These are phyloP conservation scores for Crassisporium funariophilum DNA, from an alignment of 768 basidiomycete genomes.

Conservation along the genomic window DNA sequence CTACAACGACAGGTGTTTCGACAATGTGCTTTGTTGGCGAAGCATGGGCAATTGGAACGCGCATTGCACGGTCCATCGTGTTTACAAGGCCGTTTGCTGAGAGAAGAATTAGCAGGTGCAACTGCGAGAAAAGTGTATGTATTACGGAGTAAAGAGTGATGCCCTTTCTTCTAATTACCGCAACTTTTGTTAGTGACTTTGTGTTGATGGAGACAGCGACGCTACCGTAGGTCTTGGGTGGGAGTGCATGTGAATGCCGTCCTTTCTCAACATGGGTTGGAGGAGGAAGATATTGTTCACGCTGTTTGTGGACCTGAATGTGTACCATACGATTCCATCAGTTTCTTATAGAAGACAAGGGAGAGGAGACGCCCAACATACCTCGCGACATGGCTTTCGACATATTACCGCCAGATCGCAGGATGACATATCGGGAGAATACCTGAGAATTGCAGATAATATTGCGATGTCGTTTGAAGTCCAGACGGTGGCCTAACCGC, in stretches of 20 bases:
- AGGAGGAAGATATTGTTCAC: slow-evolving; percentile 1
- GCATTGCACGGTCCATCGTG: slow-evolving; percentile 59
- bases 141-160: slow-evolving; percentile 31
- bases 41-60: slow-evolving; percentile 49
- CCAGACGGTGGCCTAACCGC: slow-evolving; percentile 40
- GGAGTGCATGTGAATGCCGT: no score
- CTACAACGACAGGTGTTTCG: slow-evolving; percentile 56
- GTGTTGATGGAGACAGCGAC: not conserved
- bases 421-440: slow-evolving; percentile 46
- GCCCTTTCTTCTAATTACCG: slow-evolving; percentile 9
- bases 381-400: slow-evolving; percentile 63
- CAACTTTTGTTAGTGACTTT: not conserved
- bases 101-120: not conserved
- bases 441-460: slow-evolving; percentile 40
- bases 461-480: slow-evolving; percentile 36
- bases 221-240: not conserved
- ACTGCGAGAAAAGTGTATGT: not conserved
- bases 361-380: slow-evolving; percentile 19
- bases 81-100: slow-evolving; percentile 51
- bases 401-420: slow-evolving; percentile 60
- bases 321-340: not conserved
- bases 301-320: slow-evolving; percentile 11
- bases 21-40: slow-evolving; percentile 52
- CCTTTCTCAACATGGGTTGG: slow-evolving; percentile 2
- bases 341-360: not conserved